Conservation (phyloP, 176 grass and related monocot genomes). For the Carex myosuroides region DNA sequence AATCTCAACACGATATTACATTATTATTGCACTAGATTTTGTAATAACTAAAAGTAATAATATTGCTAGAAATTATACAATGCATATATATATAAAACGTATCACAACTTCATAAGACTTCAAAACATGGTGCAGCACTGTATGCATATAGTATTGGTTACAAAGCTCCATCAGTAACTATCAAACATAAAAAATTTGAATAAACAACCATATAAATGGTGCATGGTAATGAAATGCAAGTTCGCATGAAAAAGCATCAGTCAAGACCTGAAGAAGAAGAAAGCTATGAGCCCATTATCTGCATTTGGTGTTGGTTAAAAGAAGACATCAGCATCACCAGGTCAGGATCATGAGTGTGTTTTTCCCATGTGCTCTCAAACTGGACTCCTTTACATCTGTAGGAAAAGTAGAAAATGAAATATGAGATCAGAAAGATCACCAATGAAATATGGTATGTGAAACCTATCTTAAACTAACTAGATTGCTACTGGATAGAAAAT, state of each 20-base stretch:
- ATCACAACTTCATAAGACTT: neutral
- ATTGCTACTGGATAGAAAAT: neutral
- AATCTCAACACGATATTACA: neutral
- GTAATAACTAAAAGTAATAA: neutral
- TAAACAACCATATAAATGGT: neutral
- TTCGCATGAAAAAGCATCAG: neutral
- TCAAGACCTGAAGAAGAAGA: neutral
- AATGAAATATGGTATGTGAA: neutral
- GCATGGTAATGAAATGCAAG: neutral
- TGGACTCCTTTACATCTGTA: conserved; percentile 68
- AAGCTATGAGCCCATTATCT: conserved; percentile 3
- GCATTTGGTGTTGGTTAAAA: conserved; percentile 34
- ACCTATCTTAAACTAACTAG: neutral
- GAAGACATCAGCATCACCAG: conserved; percentile 43
- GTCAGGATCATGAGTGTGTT: conserved; percentile 71
- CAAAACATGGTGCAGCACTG: neutral
- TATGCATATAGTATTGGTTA: neutral
- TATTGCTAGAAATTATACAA: neutral
- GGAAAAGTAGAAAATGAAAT: neutral
- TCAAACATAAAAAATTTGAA: neutral
- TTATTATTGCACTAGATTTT: neutral
- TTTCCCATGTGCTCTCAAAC: conserved; percentile 74
- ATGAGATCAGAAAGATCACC: neutral
- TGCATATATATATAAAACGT: neutral
- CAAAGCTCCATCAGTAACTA: neutral